Conservation (phyloP, 805 yeast genomes). For the Nakazawaea holstii region DNA sequence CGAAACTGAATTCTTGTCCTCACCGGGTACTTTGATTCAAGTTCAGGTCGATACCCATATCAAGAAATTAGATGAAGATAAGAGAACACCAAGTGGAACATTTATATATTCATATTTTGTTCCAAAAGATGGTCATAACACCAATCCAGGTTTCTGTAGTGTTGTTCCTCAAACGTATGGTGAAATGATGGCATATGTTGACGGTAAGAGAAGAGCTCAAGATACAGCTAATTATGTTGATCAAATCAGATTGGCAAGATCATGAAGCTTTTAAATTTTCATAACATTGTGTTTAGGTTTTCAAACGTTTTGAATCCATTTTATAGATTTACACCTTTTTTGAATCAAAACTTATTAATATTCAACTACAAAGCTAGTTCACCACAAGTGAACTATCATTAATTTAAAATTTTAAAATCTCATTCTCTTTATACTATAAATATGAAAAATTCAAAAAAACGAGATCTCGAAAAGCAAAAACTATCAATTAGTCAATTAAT, state of each 20-base stretch:
- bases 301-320: too few relatives aligned
- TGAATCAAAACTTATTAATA: too few relatives aligned
- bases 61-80: constrained; percentile 56
- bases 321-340: too few relatives aligned
- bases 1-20: constrained; percentile 55
- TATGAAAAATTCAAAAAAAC: too few relatives aligned
- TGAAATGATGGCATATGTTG: constrained; percentile 89
- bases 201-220: constrained; percentile 84
- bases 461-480: not conserved
- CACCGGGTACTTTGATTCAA: constrained; percentile 85
- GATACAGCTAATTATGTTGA: constrained; percentile 69
- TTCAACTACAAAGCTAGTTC: too few relatives aligned
- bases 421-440: too few relatives aligned
- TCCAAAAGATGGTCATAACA: constrained; percentile 45
- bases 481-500: not conserved
- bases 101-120: constrained; percentile 88
- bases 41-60: constrained; percentile 84
- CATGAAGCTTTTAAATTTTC: too few relatives aligned
- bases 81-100: constrained; percentile 71
- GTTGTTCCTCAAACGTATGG: constrained; percentile 84
- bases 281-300: too few relatives aligned
- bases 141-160: constrained; percentile 57
- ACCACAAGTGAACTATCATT: too few relatives aligned
- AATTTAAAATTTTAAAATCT: too few relatives aligned
- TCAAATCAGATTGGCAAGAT: constrained; percentile 28